Conservation (phyloP, 192 early-diverging fungal genomes). For the Coemansia sp. region DNA sequence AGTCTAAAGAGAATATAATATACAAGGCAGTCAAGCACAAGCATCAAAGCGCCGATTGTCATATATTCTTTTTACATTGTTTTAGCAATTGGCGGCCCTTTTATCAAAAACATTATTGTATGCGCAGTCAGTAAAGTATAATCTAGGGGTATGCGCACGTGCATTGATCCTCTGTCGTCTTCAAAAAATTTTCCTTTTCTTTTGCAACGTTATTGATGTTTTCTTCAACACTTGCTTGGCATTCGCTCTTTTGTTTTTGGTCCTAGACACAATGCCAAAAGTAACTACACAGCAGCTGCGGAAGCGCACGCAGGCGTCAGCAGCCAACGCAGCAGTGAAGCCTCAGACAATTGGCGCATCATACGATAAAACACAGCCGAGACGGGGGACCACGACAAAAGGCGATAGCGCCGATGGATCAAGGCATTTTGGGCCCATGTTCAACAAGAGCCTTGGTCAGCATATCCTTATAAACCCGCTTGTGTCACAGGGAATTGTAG, state of each 20-base stretch:
- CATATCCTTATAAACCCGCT: conserved; percentile 99
- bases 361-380: conserved; percentile 30
- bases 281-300: conserved; percentile 54
- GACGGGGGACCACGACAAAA: conserved; percentile 3
- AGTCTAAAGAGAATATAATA: not conserved
- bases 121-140: not conserved
- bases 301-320: conserved; percentile 50
- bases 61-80: not conserved
- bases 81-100: not conserved
- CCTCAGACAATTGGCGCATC: conserved; percentile 47
- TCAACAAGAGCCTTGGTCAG: conserved; percentile 97
- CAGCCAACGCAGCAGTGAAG: conserved; percentile 35
- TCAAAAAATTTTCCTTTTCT: conserved; percentile 3
- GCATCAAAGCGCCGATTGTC: not conserved
- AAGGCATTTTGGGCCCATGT: conserved; percentile 78
- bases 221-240: not conserved
- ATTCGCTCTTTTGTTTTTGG: not conserved
- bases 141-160: conserved; percentile 12
- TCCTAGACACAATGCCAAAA: conserved; percentile 49
- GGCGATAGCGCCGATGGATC: conserved; percentile 19
- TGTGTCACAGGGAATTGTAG: conserved; percentile 93
- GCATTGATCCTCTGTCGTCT: not conserved
- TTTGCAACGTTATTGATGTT: not conserved
- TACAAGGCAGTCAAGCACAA: not conserved
- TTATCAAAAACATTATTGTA: not conserved